A percentile compares a stretch with the other conserved stretches of the same genome.
These are phyloP conservation scores for Pythium folliculosum DNA, from an alignment of 352 stramenopile species.

Conservation along the genomic window DNA sequence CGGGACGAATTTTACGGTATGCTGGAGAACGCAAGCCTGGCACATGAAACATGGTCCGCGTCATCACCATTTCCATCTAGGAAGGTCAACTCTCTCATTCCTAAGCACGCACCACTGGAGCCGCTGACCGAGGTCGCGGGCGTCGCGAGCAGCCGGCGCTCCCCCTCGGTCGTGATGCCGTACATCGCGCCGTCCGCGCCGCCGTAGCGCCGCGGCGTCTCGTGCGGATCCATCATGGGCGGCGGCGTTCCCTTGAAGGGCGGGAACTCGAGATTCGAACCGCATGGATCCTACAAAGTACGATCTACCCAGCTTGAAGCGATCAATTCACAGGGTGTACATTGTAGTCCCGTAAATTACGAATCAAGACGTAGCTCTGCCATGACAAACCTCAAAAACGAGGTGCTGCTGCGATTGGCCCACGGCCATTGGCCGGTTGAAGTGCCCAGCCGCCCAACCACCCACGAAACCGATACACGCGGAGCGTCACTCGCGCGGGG, in stretches of 20 bases:
- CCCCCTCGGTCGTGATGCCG: conserved; percentile 26
- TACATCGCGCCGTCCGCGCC: conserved; percentile 15
- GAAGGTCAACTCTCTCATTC: neutral
- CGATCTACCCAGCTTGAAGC: neutral
- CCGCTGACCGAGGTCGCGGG: conserved; percentile 23
- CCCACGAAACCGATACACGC: conserved; percentile 7
- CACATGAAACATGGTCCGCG: neutral
- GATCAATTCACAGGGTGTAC: neutral
- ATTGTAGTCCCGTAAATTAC: neutral
- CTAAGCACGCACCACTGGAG: conserved; percentile 4
- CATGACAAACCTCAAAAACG: neutral
- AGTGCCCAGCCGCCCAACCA: neutral
- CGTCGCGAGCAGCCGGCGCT: conserved; percentile 23
- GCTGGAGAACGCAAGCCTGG: conserved; percentile 19
- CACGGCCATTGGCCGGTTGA: neutral
- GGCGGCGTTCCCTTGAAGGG: neutral
- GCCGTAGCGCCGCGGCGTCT: conserved; percentile 27
- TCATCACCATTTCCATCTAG: too few relatives aligned
- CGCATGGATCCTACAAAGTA: conserved; percentile 11
- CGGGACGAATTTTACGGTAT: too few relatives aligned
- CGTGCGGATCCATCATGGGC: conserved; percentile 24
- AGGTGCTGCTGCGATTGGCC: neutral
- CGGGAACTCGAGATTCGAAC: conserved; percentile 16
- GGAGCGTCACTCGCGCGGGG: neutral
- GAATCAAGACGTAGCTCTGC: neutral